Evolutionary conservation across 345 rosid genomes (phyloP), one percentile per base, ranked within the genome.

Genomic region (Aegle marmelos): DNA sequence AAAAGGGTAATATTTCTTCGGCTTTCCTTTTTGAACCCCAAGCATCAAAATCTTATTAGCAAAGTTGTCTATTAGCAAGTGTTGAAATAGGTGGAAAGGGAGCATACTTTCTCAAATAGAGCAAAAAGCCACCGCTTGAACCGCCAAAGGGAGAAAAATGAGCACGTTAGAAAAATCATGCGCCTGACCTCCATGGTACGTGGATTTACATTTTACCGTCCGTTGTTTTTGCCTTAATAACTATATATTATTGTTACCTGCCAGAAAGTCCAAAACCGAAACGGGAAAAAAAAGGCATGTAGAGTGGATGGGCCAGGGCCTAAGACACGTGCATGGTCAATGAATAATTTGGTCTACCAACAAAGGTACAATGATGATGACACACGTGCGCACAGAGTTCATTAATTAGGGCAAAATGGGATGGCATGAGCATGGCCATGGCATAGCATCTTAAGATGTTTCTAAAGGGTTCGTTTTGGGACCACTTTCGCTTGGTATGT

Each of bases 311-410:
- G 27, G 61, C 60, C 79, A 66, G 81, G 83, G 76, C 71, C 84
- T 66, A 36, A 27, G 39, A 79, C 88, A 88, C 87, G 85, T 83
- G 87, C 21, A 19, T 53, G 57, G 21, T 53, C 4, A 53, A 53
- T 53, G 57, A 16, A 53, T 53, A 13, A 90, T 91, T 81, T 62
- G 91, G 96, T 90, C 89, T 85, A 78, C 78, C 74, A 75, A 75
- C 82, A 87, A 70, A 82, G 76, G 58, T 70, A 85, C 71, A 78
- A 87, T 81, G 80, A 88, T 88, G 86, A 85, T 83, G 87, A 73
- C 83, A 83, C 93, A 90, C 96, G 96, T 88, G 93, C 86, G 67
- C 83, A 82, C 61, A 19, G 57, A n/a, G 68, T 79, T 70, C 73
- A 75, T 83, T 79, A 31, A 56, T 72, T 45, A 34, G 73, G 66